Percentiles rank a stretch among this genome's conserved stretches.
These are phyloP conservation scores for Paramecium primaurelia DNA, from an alignment of 73 alveolate genomes.

Conservation along the genomic window DNA sequence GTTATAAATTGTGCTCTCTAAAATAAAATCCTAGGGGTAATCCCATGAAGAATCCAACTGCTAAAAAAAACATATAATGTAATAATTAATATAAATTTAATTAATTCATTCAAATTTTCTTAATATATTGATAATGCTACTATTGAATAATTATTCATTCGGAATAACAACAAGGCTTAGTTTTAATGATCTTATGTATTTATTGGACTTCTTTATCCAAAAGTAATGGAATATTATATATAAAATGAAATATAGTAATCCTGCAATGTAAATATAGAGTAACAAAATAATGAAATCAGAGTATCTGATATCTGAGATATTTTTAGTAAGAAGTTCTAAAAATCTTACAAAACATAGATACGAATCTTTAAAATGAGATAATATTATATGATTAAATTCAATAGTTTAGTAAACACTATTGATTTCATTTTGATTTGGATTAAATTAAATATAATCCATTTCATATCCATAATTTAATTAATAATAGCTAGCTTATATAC, in stretches of 20 bases:
- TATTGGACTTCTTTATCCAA: neutral
- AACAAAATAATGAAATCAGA: neutral
- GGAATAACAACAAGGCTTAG: neutral
- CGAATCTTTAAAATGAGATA: slow-evolving; percentile 12
- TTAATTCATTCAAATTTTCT: neutral
- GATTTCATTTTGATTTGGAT: neutral
- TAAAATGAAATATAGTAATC: neutral
- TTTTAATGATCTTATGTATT: neutral
- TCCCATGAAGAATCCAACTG: slow-evolving; percentile 12
- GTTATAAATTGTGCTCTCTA: slow-evolving; percentile 11
- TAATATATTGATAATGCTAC: neutral
- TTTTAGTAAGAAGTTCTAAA: neutral
- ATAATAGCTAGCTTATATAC: neutral
- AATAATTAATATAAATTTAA: neutral
- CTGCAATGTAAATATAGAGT: neutral
- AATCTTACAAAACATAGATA: slow-evolving; percentile 16
- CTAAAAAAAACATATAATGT: neutral
- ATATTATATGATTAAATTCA: neutral
- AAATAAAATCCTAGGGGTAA: neutral
- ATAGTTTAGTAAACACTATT: neutral
- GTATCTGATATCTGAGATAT: neutral
- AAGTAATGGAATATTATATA: neutral
- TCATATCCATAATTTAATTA: slow-evolving; percentile 1
- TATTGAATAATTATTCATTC: neutral
- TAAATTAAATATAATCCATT: neutral